A percentile compares a stretch with the other conserved stretches of the same genome.
Conservation (phyloP, 139 green algal genomes). For the Asterochloris erici region DNA sequence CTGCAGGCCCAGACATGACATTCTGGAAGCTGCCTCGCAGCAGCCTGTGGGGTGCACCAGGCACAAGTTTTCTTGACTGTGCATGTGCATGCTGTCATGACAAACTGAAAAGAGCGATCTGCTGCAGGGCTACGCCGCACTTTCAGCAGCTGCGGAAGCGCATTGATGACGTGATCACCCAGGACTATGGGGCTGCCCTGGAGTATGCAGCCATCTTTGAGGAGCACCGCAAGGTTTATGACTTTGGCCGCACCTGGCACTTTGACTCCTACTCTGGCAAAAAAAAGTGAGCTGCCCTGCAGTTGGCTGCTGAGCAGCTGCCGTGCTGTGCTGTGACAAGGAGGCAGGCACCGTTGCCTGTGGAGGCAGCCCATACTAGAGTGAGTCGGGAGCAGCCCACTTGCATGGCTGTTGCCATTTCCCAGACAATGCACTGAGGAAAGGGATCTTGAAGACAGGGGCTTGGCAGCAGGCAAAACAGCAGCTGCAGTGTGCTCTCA, state of each 20-base stretch:
- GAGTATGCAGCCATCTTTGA: constrained; percentile 62
- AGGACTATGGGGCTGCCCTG: constrained; percentile 46
- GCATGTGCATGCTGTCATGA: neutral
- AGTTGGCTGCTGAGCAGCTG: too few species aligned
- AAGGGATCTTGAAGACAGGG: neutral
- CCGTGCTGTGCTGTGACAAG: too few species aligned
- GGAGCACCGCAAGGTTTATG: constrained; percentile 66
- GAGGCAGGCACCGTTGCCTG: too few species aligned
- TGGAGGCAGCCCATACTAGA: too few species aligned
- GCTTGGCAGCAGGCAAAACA: neutral
- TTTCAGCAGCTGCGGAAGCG: constrained; percentile 36
- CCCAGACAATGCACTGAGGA: neutral
- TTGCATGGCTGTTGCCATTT: neutral
- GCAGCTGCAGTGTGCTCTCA: too few species aligned
- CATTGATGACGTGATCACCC: constrained; percentile 35
- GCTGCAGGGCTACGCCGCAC: constrained; percentile 22
- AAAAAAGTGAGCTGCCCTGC: constrained; percentile 26
- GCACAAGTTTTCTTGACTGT: neutral
- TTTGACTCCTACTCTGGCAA: constrained; percentile 50
- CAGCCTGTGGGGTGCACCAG: neutral
- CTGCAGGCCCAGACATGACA: too few species aligned
- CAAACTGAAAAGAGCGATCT: neutral
- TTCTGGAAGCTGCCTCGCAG: too few species aligned
- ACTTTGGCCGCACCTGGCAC: constrained; percentile 63
- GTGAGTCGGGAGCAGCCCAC: neutral